Evolutionary conservation across 441 rosid species (phyloP).

Genomic region (Adansonia madagascariensis): DNA sequence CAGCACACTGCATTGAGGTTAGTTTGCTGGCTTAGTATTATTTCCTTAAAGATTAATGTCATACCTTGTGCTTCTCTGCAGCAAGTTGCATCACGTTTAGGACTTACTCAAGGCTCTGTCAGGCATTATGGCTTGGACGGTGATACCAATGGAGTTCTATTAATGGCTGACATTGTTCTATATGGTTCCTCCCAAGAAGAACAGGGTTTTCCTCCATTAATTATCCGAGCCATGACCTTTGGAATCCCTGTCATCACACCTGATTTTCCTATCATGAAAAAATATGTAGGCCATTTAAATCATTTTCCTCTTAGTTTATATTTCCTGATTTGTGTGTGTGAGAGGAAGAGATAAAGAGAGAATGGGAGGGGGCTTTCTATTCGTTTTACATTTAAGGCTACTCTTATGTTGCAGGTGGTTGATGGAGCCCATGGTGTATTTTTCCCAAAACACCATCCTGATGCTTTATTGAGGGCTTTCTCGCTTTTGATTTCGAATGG

Average conservation of each 20-base stretch:
- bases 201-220: conserved; percentile 82
- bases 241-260: conserved; percentile 79
- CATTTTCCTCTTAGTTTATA: conserved; percentile 27
- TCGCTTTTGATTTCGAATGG: conserved; percentile 79
- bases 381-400: conserved; percentile 19
- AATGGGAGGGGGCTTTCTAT: background rate
- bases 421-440: conserved; percentile 75
- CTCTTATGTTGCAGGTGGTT: conserved; percentile 56
- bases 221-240: conserved; percentile 91
- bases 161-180: conserved; percentile 87
- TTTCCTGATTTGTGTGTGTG: conserved; percentile 22
- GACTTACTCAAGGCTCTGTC: conserved; percentile 69
- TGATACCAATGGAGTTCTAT: conserved; percentile 70
- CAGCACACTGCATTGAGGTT: conserved; percentile 11
- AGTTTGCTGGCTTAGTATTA: background rate
- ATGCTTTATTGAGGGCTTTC: conserved; percentile 72
- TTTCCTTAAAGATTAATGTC: conserved; percentile 24
- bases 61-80: conserved; percentile 36
- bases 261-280: conserved; percentile 74
- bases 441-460: conserved; percentile 68
- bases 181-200: conserved; percentile 96
- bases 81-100: conserved; percentile 82
- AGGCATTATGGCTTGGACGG: conserved; percentile 75
- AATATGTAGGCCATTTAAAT: conserved; percentile 60
- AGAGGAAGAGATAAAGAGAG: background rate